Base-by-base conservation (phyloP, 768 basidiomycete genomes). In the Piloderma croceum region DNA sequence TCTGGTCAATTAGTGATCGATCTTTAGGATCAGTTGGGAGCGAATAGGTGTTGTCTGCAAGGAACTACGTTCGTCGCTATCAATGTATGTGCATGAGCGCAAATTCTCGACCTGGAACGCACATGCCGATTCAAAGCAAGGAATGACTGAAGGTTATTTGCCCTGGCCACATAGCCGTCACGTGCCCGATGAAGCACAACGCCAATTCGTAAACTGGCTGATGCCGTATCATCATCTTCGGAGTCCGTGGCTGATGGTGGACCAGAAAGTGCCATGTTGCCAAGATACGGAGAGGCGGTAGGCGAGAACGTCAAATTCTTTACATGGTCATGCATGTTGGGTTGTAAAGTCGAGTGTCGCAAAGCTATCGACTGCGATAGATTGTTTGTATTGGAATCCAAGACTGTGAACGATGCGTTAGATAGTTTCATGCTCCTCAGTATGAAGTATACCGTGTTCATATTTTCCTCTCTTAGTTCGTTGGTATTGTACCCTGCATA, bases 401-500 rank as follows among this genome's bases (percentile, higher is more conserved):
- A 59, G 24, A 71, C 79, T 79, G n/a, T n/a, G n/a, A n/a, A n/a
- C n/a, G n/a, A n/a, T n/a, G n/a, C n/a, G n/a, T n/a, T n/a, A n/a
- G n/a, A n/a, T n/a, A n/a, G n/a, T n/a, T n/a, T n/a, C n/a, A n/a
- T n/a, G n/a, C n/a, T n/a, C n/a, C n/a, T n/a, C n/a, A n/a, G n/a
- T n/a, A n/a, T n/a, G 35, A 49, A 17, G 44, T 60, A 44, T 54
- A 84, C 85, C 61, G 45, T 64, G 60, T 23, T 67, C 73, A 47
- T 85, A 86, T 61, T 79, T 83, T 34, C 59, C 62, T 47, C 68
- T 67, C 50, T 77, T 81, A 12, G 70, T 68, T 7, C 67, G 64
- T 43, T 81, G 81, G 57, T 90, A 90, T 46, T 88, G 86, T 5
- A 87, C 65, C 56, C 89, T 91, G 64, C 90, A 86, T 41, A 96